Base-by-base conservation (phyloP, 441 rosid species). In the Populus hybrid region DNA sequence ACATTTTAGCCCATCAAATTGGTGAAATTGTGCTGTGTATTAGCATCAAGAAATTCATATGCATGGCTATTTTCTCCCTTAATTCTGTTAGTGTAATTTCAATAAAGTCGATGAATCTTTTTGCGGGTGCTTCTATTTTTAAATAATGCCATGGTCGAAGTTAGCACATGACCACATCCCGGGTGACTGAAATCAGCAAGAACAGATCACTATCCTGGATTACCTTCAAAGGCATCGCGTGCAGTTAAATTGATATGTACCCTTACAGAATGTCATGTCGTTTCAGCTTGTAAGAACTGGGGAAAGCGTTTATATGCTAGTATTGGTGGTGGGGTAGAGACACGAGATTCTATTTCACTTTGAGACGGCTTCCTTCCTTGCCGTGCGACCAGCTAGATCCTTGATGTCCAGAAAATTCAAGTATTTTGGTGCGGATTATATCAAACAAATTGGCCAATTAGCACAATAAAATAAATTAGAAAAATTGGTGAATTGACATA, bases 21-120 rank as follows among this genome's bases (percentile, higher is more conserved):
- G 69, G 74, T 76, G 36, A 30, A 40, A 64, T 19, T 71, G 34
- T 64, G 66, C 65, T 70, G 71, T 28, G 16, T 38, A 50, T 75
- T 67, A 18, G 77, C 61, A 75, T 67, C 32, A 67, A 26, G n/a
- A 19, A 66, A 19, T 67, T 71, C 67, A 24, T 66, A 24, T 28
- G 69, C 69, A 66, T 23, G 32, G 36, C 36, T 69, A 35, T 53
- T 53, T 53, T 18, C 7, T 16, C n/a, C n/a, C 21, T 0, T 16
- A 5, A 50, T 50, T 50, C 59, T 18, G 59, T 50, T 50, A 8
- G 2, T 50, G 21, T 53, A 53, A 18, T 18, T 53, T 53, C 61
- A 53, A 18, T 18, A 18, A 16, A 53, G 21, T 53, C n/a, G 61
- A 53, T 16, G 21, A 53, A 53, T n/a, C 18, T 53, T 42, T 53